Evolutionary conservation across 2,329 filamentous ascomycete genomes (phyloP).

Genomic region (Monilinia fructicola): DNA sequence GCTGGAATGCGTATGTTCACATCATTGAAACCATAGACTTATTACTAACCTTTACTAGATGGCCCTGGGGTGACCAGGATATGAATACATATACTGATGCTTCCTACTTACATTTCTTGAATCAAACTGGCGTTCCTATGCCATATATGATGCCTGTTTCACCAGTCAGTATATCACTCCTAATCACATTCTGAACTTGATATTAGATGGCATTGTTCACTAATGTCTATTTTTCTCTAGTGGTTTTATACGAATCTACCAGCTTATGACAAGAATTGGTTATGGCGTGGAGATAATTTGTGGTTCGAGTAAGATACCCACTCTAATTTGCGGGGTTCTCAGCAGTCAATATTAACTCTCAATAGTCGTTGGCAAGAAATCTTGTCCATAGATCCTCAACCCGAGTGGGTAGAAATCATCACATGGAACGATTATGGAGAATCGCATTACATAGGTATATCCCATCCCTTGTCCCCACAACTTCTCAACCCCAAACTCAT

Average conservation of each 20-base stretch:
- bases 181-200: no score
- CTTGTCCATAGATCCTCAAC: constrained; percentile 4
- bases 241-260: constrained; percentile 16
- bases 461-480: not conserved
- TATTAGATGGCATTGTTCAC: no score
- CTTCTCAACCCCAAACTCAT: not conserved
- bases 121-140: not conserved
- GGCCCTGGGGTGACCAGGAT: constrained; percentile 4
- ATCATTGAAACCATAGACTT: not conserved
- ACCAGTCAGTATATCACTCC: not conserved
- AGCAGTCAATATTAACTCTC: not conserved
- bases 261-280: not conserved
- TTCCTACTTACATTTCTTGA: constrained; percentile 6
- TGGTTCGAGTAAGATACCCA: constrained; percentile 3
- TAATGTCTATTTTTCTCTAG: not conserved
- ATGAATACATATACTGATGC: constrained; percentile 10
- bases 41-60: not conserved
- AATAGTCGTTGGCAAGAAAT: constrained; percentile 3
- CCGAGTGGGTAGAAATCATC: constrained; percentile 5
- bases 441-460: constrained; percentile 8
- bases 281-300: constrained; percentile 10
- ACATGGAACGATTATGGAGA: constrained; percentile 15
- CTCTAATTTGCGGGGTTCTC: not conserved
- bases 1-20: constrained; percentile 5
- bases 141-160: constrained; percentile 3